Evolutionary conservation across 2,329 filamentous ascomycete genomes (phyloP).

Genomic region (Colletotrichum sp.): DNA sequence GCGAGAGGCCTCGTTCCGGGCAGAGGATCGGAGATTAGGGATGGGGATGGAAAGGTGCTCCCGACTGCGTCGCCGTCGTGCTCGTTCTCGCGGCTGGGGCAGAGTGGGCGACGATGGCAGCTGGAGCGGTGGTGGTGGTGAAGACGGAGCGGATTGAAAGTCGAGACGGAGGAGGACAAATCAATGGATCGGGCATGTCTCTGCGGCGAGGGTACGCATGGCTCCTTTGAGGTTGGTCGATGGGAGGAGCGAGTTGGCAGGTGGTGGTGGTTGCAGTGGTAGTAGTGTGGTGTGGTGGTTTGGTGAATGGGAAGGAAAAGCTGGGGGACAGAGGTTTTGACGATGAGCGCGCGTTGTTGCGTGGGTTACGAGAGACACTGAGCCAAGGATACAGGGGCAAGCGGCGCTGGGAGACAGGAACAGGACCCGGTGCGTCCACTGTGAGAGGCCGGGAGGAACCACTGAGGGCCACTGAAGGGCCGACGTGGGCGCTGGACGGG

Average conservation of each 20-base stretch:
- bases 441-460: neutral
- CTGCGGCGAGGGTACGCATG: conserved; percentile 12
- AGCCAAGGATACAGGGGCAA: neutral
- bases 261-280: neutral
- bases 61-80: neutral
- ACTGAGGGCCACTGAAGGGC: neutral
- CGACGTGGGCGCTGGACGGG: neutral
- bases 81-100: neutral
- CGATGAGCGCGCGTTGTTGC: conserved; percentile 3
- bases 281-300: neutral
- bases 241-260: neutral
- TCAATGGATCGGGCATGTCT: conserved; percentile 20
- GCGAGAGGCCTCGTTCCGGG: neutral
- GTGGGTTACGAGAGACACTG: neutral
- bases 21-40: neutral
- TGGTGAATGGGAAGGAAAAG: neutral
- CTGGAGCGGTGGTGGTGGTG: conserved; percentile 4
- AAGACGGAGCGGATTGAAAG: conserved; percentile 33
- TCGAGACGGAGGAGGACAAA: conserved; percentile 28
- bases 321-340: conserved; percentile 19
- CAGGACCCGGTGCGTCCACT: neutral
- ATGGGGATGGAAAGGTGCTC: neutral
- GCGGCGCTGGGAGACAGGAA: conserved; percentile 6
- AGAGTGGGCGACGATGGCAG: neutral
- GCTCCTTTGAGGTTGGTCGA: neutral